These are phyloP conservation scores for Ophiostoma sp. DNA, from an alignment of 2,329 filamentous ascomycete species.

Conservation along the genomic window DNA sequence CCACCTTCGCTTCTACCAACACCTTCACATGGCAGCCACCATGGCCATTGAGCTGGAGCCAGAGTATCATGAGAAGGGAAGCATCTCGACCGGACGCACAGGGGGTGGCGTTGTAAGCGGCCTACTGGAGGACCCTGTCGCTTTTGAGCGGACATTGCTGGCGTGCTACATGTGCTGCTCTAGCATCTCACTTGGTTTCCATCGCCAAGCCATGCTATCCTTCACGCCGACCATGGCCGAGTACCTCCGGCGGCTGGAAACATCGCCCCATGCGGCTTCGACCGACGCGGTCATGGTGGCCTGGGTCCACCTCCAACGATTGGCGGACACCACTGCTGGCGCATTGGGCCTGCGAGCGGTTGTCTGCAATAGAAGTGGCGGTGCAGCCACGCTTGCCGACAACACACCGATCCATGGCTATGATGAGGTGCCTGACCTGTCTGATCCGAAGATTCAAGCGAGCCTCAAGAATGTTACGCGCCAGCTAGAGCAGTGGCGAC, in stretches of 20 bases:
- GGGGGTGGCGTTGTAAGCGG: not conserved
- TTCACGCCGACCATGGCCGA: constrained; percentile 24
- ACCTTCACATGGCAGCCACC: constrained; percentile 23
- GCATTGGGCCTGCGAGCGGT: constrained; percentile 14
- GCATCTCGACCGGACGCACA: not conserved
- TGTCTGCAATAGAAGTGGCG: not conserved
- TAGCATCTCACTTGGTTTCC: constrained; percentile 24
- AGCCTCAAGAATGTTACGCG: constrained; percentile 15
- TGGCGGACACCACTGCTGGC: constrained; percentile 13
- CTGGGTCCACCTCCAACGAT: constrained; percentile 26
- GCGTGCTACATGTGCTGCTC: constrained; percentile 26
- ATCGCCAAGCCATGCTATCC: constrained; percentile 18
- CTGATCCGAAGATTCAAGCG: constrained; percentile 19
- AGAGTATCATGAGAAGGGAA: not conserved
- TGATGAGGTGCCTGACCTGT: not conserved
- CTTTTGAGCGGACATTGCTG: constrained; percentile 25
- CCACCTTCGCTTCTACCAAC: constrained; percentile 25
- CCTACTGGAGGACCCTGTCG: not conserved
- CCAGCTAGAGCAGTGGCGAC: constrained; percentile 25
- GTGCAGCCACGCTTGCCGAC: not conserved
- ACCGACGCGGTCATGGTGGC: constrained; percentile 21
- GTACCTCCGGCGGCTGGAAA: constrained; percentile 22
- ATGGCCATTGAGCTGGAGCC: constrained; percentile 26
- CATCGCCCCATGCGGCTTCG: constrained; percentile 9
- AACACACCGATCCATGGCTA: not conserved